phyloP scores from a whole-genome alignment of 225 moss, liverwort and hornwort genomes.

The Takakia lepidozioides region DNA sequence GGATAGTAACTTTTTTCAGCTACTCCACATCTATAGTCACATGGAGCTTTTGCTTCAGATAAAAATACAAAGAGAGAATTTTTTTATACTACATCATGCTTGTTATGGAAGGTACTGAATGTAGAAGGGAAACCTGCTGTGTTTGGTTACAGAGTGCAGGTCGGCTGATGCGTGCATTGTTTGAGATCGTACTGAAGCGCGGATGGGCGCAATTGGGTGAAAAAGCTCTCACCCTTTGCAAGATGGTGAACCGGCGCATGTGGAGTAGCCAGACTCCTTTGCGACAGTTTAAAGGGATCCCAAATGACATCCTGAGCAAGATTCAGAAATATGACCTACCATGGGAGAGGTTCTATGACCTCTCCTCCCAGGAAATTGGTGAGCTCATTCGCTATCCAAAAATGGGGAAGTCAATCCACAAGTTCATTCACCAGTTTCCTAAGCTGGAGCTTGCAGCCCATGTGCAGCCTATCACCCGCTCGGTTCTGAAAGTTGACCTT shows the following conservation, averaged over 20 bases:
- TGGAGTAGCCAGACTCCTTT: conserved; percentile 98
- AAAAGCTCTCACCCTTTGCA: conserved; percentile 88
- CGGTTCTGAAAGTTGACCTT: conserved; percentile 78
- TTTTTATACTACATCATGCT: too few relatives aligned
- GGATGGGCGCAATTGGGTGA: conserved; percentile 97
- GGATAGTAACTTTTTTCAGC: too few relatives aligned
- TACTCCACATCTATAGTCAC: too few relatives aligned
- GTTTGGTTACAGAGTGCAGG: conserved; percentile 86
- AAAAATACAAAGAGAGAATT: too few relatives aligned
- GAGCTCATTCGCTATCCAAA: conserved; percentile 90
- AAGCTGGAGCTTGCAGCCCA: conserved; percentile 86
- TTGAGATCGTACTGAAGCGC: conserved; percentile 93
- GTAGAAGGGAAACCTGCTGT: too few relatives aligned
- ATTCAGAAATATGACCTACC: conserved; percentile 90
- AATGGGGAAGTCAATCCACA: conserved; percentile 90
- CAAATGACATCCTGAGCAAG: conserved; percentile 86
- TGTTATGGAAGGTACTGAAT: too few relatives aligned
- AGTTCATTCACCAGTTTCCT: conserved; percentile 90
- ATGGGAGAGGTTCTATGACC: conserved; percentile 92
- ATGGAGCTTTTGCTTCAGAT: too few relatives aligned
- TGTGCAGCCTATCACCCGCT: conserved; percentile 91
- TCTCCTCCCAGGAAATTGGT: conserved; percentile 89
- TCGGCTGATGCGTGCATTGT: conserved; percentile 88
- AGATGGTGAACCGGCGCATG: conserved; percentile 95
- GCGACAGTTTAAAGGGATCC: conserved; percentile 86